phyloP scores from a whole-genome alignment of 208 protist genomes.

The Trichomonas vaginalis region DNA sequence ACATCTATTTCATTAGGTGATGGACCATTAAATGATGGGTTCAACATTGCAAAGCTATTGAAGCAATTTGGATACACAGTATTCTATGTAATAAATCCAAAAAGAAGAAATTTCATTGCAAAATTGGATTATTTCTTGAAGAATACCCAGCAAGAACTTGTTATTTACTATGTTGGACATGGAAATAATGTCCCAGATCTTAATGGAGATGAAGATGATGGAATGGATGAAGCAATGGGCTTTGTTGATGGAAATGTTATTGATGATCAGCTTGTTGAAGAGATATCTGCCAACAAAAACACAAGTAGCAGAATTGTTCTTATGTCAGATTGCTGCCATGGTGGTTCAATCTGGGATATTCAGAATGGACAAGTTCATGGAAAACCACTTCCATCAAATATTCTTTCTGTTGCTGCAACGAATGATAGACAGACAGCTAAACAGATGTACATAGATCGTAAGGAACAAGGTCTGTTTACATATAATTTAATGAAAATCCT shows the following conservation, averaged over 20 bases:
- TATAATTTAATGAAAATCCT: background rate
- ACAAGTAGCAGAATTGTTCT: background rate
- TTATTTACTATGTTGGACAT: background rate
- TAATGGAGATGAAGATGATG: background rate
- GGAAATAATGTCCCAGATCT: background rate
- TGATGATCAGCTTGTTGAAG: background rate
- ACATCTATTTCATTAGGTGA: background rate
- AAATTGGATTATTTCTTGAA: background rate
- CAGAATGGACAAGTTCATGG: background rate
- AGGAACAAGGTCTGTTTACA: background rate
- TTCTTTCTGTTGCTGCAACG: background rate
- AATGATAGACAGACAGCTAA: background rate
- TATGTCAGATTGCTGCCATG: background rate
- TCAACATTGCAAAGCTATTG: background rate
- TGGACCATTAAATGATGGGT: background rate
- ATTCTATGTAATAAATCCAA: background rate
- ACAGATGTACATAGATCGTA: background rate
- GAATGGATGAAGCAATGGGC: background rate
- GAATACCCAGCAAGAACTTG: background rate
- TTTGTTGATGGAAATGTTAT: background rate
- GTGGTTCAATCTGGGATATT: background rate
- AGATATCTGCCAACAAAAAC: background rate
- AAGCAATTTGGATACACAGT: background rate
- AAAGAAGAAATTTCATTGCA: background rate
- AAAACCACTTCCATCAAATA: background rate